Base-by-base conservation (phyloP, 1,139 yeast species). In the Yamadazyma trypodendri region DNA sequence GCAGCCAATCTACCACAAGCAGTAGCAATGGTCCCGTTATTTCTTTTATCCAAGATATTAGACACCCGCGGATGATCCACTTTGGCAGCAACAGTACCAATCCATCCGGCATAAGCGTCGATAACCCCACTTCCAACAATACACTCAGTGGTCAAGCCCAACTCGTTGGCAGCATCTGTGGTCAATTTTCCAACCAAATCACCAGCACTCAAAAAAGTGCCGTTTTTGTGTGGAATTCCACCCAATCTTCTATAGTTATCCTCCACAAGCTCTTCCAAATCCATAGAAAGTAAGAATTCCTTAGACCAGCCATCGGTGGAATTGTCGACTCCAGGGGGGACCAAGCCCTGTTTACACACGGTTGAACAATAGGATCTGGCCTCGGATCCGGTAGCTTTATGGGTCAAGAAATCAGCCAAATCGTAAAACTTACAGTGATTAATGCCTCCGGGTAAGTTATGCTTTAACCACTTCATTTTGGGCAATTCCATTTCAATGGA, bases 71-170 rank as follows among this genome's bases (percentile, higher is more conserved):
- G 77, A 36, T 76, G 65, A 34, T 78, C 80, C 6, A 81, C 79
- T 51, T 81, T 80, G 2, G 95, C 96, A 22, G 97, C 98, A 40
- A 90, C 96, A 0, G 98, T 92, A 40, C 98, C 98, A 41, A 92
- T 79, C 97, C 97, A 92, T 36, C 98, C 98, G 8, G 97, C 95
- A 56, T 92, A 92, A 10, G 97, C 97, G 60, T 92, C 98, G 55
- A 92, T 92, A 25, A 92, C 96, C 51, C 96, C 97, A 2, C 95
- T 81, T 6, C 96, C 97, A 29, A 92, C 97, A 28, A 81, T 79
- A 63, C 95, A 85, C 39, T 75, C 74, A 20, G 84, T 75, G 10
- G 92, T 76, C 46, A 92, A 73, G 3, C 97, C 97, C 54, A 92
- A 71, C 38, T 87, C 89, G 32, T 73, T 75, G n/a, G 97, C 97